Percentiles rank a stretch among this genome's conserved stretches.
Evolutionary conservation across 495 filamentous ascomycete species (phyloP).

Genomic region (Neurospora sp.): DNA sequence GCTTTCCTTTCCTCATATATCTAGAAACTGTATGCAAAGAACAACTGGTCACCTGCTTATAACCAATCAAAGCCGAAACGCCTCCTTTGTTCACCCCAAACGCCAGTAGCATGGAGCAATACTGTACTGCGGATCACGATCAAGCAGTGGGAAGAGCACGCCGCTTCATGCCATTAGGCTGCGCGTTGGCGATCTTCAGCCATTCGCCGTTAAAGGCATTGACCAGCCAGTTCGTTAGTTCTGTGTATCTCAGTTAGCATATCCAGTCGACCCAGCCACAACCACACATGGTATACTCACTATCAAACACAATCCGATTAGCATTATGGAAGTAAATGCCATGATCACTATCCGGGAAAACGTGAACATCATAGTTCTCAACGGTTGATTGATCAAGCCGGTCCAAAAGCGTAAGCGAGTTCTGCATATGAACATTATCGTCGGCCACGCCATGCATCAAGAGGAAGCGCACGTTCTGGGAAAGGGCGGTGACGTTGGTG

Average conservation of each 20-base stretch:
- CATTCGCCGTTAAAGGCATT: conserved; percentile 98
- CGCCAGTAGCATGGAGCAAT: not conserved
- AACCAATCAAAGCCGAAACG: not conserved
- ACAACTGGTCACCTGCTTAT: not conserved
- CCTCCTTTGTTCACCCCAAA: not conserved
- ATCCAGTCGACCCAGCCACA: not conserved
- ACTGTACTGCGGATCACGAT: not conserved
- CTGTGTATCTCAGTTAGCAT: conserved; percentile 37
- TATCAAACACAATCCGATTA: conserved; percentile 86
- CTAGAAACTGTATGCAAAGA: not conserved
- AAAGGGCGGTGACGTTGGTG: conserved; percentile 56
- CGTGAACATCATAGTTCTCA: conserved; percentile 93
- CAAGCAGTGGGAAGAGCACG: not conserved
- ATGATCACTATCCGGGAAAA: conserved; percentile 95
- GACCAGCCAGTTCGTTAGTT: conserved; percentile 82
- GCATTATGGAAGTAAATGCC: conserved; percentile 93
- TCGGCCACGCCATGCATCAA: conserved; percentile 92
- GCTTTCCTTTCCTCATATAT: not conserved
- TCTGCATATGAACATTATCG: conserved; percentile 96
- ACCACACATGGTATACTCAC: conserved; percentile 41
- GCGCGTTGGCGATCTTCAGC: conserved; percentile 59
- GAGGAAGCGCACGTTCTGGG: conserved; percentile 71
- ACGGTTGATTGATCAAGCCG: conserved; percentile 72
- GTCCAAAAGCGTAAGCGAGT: conserved; percentile 76
- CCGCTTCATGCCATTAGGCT: conserved; percentile 34